Evolutionary conservation across 441 rosid species (phyloP), one percentile per base, ranked within the genome.

Genomic region (Pelargonium fulgidum): DNA sequence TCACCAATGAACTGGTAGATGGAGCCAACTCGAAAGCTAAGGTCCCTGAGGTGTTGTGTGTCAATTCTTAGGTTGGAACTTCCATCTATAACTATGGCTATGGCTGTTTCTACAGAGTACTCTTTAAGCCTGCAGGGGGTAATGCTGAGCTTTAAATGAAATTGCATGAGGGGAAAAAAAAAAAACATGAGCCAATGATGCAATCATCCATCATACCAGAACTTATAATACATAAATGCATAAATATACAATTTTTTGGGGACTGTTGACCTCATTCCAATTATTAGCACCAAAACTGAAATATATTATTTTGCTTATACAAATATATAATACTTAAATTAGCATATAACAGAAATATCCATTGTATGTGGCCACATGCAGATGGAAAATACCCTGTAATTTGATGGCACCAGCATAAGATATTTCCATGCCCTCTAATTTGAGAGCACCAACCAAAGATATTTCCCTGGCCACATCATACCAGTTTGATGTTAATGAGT

Each of bases 1-100:
- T 52, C 22, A 2, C 99, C 97, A 2, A 91, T 89, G 77, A 91
- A 93, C 78, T 88, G 96, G 76, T 86, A 91, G 65, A 78, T 47
- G 12, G 95, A 93, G 65, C 90, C 90, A 44, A 81, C 76, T 44
- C 79, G 86, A 14, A 93, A 87, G 74, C 82, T 79, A 76, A 91
- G 77, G 74, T 88, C 95, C 72, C 93, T 82, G 64, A 88, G 64
- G 80, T 87, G 93, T 64, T 81, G 87, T 2, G 93, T 80, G 79
- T 85, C 83, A 67, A 91, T 76, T 71, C 73, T 87, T 63, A 93
- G 79, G 68, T 39, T 77, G 56, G 77, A 79, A 66, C 73, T 72
- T 72, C 83, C 87, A 73, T 91, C 95, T 19, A 80, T 86, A 64
- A 91, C 71, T 68, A 79, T 67, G 33, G 88, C 88, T 54, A 87